phyloP scores from a whole-genome alignment of 2,329 filamentous ascomycete species.

The Ceratocystiopsis minuta region DNA sequence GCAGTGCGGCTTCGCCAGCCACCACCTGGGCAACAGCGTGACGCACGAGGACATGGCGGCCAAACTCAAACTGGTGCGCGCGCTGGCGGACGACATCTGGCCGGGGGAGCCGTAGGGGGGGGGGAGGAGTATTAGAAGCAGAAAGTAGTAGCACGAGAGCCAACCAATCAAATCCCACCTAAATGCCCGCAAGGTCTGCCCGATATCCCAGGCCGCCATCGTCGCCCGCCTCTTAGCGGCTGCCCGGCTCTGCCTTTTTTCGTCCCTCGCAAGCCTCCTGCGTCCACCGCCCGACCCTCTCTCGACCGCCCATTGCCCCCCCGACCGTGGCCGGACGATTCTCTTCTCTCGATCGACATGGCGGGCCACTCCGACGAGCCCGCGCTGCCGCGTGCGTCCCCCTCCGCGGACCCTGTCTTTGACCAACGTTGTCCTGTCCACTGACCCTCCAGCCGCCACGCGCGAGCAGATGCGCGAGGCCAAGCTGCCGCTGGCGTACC shows the following conservation, averaged over 20 bases:
- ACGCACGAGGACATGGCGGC: slow-evolving; percentile 50
- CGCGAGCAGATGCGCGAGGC: slow-evolving; percentile 90
- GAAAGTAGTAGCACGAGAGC: too few relatives aligned
- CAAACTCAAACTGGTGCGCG: slow-evolving; percentile 50
- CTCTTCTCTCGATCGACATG: not conserved
- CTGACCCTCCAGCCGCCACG: slow-evolving; percentile 42
- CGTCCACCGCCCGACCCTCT: too few relatives aligned
- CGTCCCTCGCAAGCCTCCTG: too few relatives aligned
- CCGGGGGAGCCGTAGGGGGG: slow-evolving; percentile 11
- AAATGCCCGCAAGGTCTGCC: too few relatives aligned
- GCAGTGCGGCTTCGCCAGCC: slow-evolving; percentile 54
- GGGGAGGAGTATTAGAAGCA: too few relatives aligned
- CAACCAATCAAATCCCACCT: too few relatives aligned
- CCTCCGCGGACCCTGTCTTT: not conserved
- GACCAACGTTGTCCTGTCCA: not conserved
- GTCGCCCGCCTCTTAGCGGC: too few relatives aligned
- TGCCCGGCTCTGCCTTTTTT: too few relatives aligned
- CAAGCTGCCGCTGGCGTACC: slow-evolving; percentile 72
- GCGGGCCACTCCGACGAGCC: too few relatives aligned
- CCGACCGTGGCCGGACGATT: too few relatives aligned
- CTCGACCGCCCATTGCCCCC: too few relatives aligned
- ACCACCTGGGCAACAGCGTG: slow-evolving; percentile 48
- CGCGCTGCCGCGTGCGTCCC: not conserved
- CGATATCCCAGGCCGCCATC: too few relatives aligned
- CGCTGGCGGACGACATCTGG: slow-evolving; percentile 51